Conservation (phyloP, 1,284 basidiomycete genomes). For the Gymnopus androsaceus region DNA sequence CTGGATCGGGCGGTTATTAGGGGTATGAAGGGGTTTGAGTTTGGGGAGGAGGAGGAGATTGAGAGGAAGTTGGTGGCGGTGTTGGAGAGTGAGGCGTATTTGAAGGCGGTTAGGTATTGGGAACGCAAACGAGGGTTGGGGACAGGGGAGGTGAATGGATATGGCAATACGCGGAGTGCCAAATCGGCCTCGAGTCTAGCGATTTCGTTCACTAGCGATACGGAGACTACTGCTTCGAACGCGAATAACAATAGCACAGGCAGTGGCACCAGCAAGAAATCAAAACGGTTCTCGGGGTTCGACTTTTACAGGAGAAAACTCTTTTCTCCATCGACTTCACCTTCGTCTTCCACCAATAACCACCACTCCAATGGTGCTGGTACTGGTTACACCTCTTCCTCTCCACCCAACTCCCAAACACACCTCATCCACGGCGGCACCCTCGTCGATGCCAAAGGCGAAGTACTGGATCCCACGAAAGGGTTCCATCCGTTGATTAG, state of each 20-base stretch:
- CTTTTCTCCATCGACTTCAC: slow-evolving; percentile 72
- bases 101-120: slow-evolving; percentile 74
- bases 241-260: slow-evolving; percentile 33
- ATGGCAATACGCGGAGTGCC: slow-evolving; percentile 50
- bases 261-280: slow-evolving; percentile 54
- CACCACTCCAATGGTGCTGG: no score
- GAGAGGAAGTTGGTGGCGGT: slow-evolving; percentile 74
- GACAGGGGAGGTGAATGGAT: slow-evolving; percentile 43
- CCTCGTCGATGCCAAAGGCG: slow-evolving; percentile 45
- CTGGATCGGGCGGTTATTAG: slow-evolving; percentile 85
- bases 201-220: slow-evolving; percentile 48
- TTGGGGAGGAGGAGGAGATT: slow-evolving; percentile 88
- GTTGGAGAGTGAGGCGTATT: slow-evolving; percentile 80
- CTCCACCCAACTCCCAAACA: slow-evolving; percentile 55
- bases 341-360: slow-evolving; percentile 46
- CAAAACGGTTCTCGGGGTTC: slow-evolving; percentile 85
- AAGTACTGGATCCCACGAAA: slow-evolving; percentile 79
- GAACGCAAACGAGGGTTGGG: slow-evolving; percentile 60
- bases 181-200: slow-evolving; percentile 65
- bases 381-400: slow-evolving; percentile 7
- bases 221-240: no score
- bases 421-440: slow-evolving; percentile 37
- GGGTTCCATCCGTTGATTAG: slow-evolving; percentile 95
- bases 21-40: slow-evolving; percentile 97
- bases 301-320: slow-evolving; percentile 94